Base-by-base conservation (phyloP, 768 basidiomycete species). In the Exidia glandulosa region DNA sequence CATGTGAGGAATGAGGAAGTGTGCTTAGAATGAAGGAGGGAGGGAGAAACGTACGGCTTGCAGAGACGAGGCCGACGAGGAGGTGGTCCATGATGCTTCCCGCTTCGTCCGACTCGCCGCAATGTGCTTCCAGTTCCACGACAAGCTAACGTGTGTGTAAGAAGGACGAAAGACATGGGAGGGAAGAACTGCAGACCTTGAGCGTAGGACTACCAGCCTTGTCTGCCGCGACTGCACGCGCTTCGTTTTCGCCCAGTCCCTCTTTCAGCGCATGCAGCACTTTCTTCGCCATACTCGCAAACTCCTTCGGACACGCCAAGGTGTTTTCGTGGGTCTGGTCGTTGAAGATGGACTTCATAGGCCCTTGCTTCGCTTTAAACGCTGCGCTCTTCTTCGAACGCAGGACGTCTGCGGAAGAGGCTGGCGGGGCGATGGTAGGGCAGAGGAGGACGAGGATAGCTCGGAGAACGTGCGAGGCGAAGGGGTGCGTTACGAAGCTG, bases 401-500 rank as follows among this genome's bases (percentile, higher is more conserved):
- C 32, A 90, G 63, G 7, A 57, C 29, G 34, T 57, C 27, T 37
- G 32, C 50, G 0, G 36, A 37, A n/a, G n/a, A n/a, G 36, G 14
- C 50, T 25, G 25, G 25, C 4, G 50, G 50, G 7, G 50, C 50
- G 32, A 74, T 69, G 31, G 76, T 72, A 0, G 90, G 88, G 14
- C 82, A 84, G n/a, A 96, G 76, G 47, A 96, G 76, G 3, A 87
- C 68, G 14, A 97, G 79, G 2, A 97, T 72, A 27, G 87, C 83
- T 36, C 94, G 86, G 52, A 95, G 64, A 47, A 94, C 90, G 65
- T 97, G 95, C 0, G 95, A 94, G 34, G 88, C 93, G 66, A 93
- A 95, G 32, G 88, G 85, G 66, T 95, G 85, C 75, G 86, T 84
- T 41, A 95, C 73, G 48, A 94, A 80, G 7, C 77, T 74, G 0